Evolutionary conservation across 2,329 filamentous ascomycete genomes (phyloP), one percentile per base, ranked within the genome.

Genomic region (Colletotrichum noveboracense): DNA sequence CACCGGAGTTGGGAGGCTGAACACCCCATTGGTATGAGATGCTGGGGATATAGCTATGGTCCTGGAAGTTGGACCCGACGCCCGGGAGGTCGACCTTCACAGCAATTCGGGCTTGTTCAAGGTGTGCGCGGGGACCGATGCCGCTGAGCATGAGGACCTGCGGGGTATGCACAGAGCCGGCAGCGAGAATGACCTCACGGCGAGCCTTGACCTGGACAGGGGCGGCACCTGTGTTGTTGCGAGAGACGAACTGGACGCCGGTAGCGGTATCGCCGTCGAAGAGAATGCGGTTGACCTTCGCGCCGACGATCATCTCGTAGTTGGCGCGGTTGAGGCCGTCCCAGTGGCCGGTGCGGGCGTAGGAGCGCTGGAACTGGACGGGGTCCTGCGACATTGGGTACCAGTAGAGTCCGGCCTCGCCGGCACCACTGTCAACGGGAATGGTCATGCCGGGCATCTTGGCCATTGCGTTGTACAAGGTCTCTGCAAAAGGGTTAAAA

Each of bases 121-220:
- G 79, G 3, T 85, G 79, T 1, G 80, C 79, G 7, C 79, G 79
- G 6, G 83, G 81, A 0, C 87, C 87, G 26, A 89, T 84, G 21
- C 87, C 87, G 66, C 86, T 88, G 8, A 86, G 81, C 77, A 88
- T 84, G 2, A 89, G 82, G 0, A 89, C 79, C 67, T 86, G 84
- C 26, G 80, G 87, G 60, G 79, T 87, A 76, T 83, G 80, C 7
- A 82, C 78, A 3, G 83, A 80, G 0, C 85, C 85, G 0, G 84
- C 84, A 2, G 83, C 82, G 2, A 87, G 77, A 30, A 86, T 82
- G 28, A 85, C 82, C 76, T 86, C 85, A n/a, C 81, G 79, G 8
- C 77, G 80, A 1, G 82, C 82, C 10, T 69, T 74, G 34, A 82
- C 78, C 32, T 78, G 80, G 1, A 80, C 77, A 8, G 67, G 76